A percentile compares a stretch with the other conserved stretches of the same genome.
phyloP scores from a whole-genome alignment of 345 rosid genomes.

The Diplotaxis tenuifolia region DNA sequence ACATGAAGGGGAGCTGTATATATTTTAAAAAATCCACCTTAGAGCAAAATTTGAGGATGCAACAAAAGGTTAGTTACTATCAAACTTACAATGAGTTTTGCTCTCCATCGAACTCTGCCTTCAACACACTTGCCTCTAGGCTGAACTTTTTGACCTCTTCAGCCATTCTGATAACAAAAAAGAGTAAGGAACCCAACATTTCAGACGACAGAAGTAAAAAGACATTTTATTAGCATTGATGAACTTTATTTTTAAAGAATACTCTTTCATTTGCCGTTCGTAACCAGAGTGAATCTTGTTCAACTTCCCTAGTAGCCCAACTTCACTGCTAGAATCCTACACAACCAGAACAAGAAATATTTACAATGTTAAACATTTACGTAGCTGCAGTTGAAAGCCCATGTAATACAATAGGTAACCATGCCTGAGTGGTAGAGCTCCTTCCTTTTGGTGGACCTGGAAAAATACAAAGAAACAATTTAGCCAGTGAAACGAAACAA shows the following conservation, averaged over 20 bases:
- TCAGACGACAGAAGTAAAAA: not conserved
- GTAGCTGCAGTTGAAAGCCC: conserved; percentile 22
- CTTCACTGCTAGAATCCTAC: conserved; percentile 33
- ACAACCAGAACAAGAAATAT: conserved; percentile 21
- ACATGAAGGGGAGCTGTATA: conserved; percentile 43
- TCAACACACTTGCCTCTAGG: conserved; percentile 58
- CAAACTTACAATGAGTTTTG: conserved; percentile 33
- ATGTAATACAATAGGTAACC: not conserved
- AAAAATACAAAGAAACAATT: conserved; percentile 21
- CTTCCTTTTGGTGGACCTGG: conserved; percentile 49
- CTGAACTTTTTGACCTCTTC: conserved; percentile 59
- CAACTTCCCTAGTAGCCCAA: conserved; percentile 14
- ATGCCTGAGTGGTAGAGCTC: conserved; percentile 43
- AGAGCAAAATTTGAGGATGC: conserved; percentile 1
- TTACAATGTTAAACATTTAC: not conserved
- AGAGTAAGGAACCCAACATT: not conserved
- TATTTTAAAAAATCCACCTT: conserved; percentile 2
- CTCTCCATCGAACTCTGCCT: conserved; percentile 45
- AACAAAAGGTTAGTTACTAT: not conserved
- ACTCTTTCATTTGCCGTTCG: conserved; percentile 82
- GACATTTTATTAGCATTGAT: not conserved
- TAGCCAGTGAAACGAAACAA: not conserved
- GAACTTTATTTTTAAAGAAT: conserved; percentile 30
- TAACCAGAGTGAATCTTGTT: conserved; percentile 59
- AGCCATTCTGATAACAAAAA: conserved; percentile 50